These are phyloP conservation scores for Talaromyces sp. DNA, from an alignment of 2,329 filamentous ascomycete genomes.

Conservation along the genomic window DNA sequence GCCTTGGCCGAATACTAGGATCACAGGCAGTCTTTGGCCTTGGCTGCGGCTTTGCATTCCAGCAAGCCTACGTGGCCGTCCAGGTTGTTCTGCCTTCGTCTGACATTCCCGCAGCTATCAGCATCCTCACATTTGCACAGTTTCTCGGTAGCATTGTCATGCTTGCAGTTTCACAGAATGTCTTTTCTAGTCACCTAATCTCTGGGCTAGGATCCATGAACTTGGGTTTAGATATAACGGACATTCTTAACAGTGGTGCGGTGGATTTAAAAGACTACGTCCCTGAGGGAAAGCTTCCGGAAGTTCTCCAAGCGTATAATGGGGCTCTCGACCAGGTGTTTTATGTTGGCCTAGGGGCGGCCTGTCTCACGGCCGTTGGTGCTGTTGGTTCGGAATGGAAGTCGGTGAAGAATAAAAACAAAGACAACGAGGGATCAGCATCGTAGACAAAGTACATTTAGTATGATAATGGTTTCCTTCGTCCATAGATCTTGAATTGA, in stretches of 20 bases:
- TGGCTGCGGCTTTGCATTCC: background rate
- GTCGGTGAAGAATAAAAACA: too few relatives aligned
- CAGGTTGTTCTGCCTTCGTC: background rate
- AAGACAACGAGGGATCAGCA: too few relatives aligned
- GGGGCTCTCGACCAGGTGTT: background rate
- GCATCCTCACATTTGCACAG: background rate
- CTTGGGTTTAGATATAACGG: background rate
- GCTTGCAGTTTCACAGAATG: background rate
- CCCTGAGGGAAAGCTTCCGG: background rate
- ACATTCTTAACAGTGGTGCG: background rate
- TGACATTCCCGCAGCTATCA: background rate
- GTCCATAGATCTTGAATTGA: too few relatives aligned
- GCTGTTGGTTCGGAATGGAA: background rate
- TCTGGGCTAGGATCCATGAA: background rate
- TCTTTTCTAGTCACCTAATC: background rate
- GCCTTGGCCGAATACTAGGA: too few relatives aligned
- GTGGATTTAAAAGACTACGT: background rate
- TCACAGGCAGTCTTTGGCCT: background rate
- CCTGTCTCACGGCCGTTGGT: background rate
- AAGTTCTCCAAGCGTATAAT: background rate
- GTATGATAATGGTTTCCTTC: too few relatives aligned
- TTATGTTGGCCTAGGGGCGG: background rate
- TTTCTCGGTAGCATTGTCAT: background rate
- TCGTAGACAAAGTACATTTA: too few relatives aligned
- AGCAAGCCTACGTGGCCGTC: background rate